A percentile compares a stretch with the other conserved stretches of the same genome.
Conservation (phyloP, 257 asterid species). For the Solanum pennellii region DNA sequence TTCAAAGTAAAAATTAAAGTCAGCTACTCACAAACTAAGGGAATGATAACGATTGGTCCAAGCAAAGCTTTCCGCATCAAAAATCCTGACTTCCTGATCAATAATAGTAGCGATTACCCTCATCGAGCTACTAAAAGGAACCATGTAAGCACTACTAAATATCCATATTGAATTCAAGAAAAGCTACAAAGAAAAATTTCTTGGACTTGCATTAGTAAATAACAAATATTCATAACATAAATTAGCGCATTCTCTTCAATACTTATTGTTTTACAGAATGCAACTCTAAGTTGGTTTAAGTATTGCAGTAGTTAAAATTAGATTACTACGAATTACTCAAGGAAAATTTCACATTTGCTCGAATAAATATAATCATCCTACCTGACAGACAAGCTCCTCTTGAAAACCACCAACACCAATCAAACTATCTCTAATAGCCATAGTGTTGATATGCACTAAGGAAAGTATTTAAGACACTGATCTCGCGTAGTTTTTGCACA, state of each 20-base stretch:
- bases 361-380: background rate
- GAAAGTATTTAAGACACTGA: conserved; percentile 42
- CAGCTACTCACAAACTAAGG: conserved; percentile 53
- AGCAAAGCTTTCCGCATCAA: conserved; percentile 36
- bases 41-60: conserved; percentile 42
- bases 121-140: conserved; percentile 37
- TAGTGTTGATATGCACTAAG: conserved; percentile 64
- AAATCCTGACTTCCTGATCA: conserved; percentile 59
- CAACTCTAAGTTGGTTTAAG: conserved; percentile 59
- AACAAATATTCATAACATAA: conserved; percentile 50
- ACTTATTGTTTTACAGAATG: conserved; percentile 56
- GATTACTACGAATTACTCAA: background rate
- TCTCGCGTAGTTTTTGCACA: conserved; percentile 4
- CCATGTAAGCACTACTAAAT: background rate
- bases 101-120: conserved; percentile 64
- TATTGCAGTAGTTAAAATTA: conserved; percentile 16
- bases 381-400: conserved; percentile 87
- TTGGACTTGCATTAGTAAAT: conserved; percentile 22
- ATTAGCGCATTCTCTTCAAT: conserved; percentile 56
- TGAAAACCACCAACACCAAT: conserved; percentile 70
- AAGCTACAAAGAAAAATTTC: background rate
- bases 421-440: conserved; percentile 61
- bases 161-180: background rate
- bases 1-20: too few relatives aligned
- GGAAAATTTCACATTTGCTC: background rate